Evolutionary conservation across 1,284 basidiomycete species (phyloP).

Genomic region (Moniliophthora roreri): DNA sequence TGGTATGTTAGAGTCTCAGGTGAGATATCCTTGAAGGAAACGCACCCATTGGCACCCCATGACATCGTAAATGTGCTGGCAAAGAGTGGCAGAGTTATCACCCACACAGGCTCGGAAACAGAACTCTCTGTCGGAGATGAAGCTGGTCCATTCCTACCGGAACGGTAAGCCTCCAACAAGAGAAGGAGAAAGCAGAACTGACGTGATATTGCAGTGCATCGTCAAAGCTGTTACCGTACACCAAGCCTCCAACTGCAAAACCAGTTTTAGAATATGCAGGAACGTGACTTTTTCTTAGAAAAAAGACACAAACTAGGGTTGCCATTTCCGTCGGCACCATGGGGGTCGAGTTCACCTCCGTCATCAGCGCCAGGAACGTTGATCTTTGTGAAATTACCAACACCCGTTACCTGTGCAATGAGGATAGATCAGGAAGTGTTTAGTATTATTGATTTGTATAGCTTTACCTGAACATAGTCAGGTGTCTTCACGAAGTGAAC

Average conservation of each 20-base stretch:
- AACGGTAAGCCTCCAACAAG: no score
- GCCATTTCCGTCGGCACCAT: conserved; percentile 21
- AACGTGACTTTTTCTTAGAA: not conserved
- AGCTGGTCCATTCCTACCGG: no score
- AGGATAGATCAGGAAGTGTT: not conserved
- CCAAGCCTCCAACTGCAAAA: conserved; percentile 49
- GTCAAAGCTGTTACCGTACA: conserved; percentile 58
- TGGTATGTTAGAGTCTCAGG: not conserved
- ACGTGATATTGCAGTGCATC: conserved; percentile 50
- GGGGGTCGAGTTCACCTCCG: conserved; percentile 54
- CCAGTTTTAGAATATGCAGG: conserved; percentile 9
- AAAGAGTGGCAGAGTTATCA: conserved; percentile 52
- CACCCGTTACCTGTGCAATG: conserved; percentile 46
- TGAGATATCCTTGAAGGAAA: not conserved
- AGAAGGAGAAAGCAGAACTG: no score
- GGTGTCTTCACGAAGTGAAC: conserved; percentile 67
- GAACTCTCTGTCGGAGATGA: no score
- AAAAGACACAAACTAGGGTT: conserved; percentile 37
- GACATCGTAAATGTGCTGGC: conserved; percentile 54
- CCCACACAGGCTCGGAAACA: conserved; percentile 66
- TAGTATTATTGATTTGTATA: not conserved
- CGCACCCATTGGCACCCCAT: conserved; percentile 58
- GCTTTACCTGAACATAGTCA: conserved; percentile 58
- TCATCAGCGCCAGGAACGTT: conserved; percentile 46
- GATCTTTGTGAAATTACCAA: conserved; percentile 66